Evolutionary conservation across 2,329 filamentous ascomycete genomes (phyloP), one percentile per base, ranked within the genome.

Genomic region (Pestalotiopsis sp.): DNA sequence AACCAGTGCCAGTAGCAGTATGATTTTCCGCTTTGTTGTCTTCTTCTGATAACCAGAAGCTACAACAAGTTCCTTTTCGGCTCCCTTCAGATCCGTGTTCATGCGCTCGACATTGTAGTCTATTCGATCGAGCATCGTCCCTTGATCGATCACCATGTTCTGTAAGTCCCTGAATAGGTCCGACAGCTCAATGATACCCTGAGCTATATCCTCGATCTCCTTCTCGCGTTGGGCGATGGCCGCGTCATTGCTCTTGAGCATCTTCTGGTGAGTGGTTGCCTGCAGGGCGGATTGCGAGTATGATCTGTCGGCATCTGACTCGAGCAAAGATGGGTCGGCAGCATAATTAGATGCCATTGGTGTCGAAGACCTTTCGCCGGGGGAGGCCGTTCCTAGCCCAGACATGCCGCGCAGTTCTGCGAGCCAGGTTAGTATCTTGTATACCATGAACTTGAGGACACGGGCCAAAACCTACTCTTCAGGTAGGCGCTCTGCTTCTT

Each of bases 61-160:
- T 68, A 97, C 90, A 71, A 90, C 94, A 67, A 99, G 87, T 82
- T 99, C 96, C 79, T 95, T 96, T 71, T 97, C 94, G 3, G 96
- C 96, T 23, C 88, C 93, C 78, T 97, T 97, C 69, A 99, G 94
- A 76, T 98, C 94, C 23, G 90, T 91, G n/a, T 91, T 90, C 93
- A 98, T 98, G 70, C 92, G 89, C 82, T 99, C 96, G 66, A 99
- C 94, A 76, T 99, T 99, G 83, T 98, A 99, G 81, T 99, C 97
- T 75, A 97, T 97, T 76, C 96, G 91, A 80, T 97, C 95, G 25
- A 97, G 86, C 88, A 97, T 93, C 14, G 94, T 96, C 66, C 94
- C 94, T 80, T 96, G 93, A 77, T 96, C 93, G 73, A 97, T 95
- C 74, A 97, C 94, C 95, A 99, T 98, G 62, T 87, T 91, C 81